These are phyloP conservation scores for Tylopilus subfusipes DNA, from an alignment of 768 basidiomycete species.

Conservation along the genomic window DNA sequence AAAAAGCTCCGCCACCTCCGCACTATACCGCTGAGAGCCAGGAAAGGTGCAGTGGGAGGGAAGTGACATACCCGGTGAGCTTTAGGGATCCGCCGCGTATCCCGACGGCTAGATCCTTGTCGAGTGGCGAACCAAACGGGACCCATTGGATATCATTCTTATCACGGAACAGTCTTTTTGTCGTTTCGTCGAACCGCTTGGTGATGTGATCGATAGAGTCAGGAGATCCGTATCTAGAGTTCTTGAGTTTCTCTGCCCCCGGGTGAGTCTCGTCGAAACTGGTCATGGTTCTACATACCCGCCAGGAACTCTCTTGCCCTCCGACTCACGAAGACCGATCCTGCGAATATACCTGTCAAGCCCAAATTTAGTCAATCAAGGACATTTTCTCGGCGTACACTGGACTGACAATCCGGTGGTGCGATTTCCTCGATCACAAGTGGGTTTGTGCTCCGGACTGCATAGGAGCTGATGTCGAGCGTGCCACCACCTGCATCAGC, in stretches of 20 bases:
- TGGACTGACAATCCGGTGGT: constrained; percentile 67
- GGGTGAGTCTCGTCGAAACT: constrained; percentile 4
- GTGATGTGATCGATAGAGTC: constrained; percentile 78
- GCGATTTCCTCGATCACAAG: constrained; percentile 81
- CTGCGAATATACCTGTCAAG: constrained; percentile 68
- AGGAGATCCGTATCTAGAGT: constrained; percentile 66
- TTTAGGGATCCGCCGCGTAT: constrained; percentile 72
- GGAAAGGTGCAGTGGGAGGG: constrained; percentile 5
- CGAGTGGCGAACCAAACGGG: constrained; percentile 72
- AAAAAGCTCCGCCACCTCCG: constrained; percentile 66
- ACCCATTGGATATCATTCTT: constrained; percentile 67
- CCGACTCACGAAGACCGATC: constrained; percentile 78
- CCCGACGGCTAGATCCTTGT: constrained; percentile 66
- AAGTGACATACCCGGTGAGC: constrained; percentile 55
- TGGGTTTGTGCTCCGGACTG: constrained; percentile 63
- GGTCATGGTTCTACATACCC: constrained; percentile 37
- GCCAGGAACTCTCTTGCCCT: constrained; percentile 69
- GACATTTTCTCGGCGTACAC: background rate
- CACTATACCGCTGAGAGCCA: constrained; percentile 20
- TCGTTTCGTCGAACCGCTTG: constrained; percentile 77
- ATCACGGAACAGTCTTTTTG: constrained; percentile 74
- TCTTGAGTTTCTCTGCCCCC: constrained; percentile 61
- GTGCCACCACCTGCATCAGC: constrained; percentile 82
- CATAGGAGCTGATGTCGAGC: constrained; percentile 77
- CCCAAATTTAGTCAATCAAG: constrained; percentile 4